These are phyloP conservation scores for Hypoxylon sp. DNA, from an alignment of 2,329 filamentous ascomycete genomes.

Conservation along the genomic window DNA sequence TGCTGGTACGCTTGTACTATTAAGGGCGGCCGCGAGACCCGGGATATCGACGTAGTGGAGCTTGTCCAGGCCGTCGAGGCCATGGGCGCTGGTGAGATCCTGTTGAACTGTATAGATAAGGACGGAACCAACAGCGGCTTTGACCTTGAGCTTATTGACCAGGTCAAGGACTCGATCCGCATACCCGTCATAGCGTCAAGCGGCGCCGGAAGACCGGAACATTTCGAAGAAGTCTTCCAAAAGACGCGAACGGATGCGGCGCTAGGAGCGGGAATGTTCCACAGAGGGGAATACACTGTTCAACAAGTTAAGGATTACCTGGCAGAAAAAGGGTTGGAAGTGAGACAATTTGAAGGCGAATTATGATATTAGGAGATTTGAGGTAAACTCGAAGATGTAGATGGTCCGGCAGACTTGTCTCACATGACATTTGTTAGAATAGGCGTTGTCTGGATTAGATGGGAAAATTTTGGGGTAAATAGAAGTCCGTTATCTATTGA, in stretches of 20 bases:
- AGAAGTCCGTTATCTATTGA: constrained; percentile 45
- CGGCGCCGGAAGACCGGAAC: constrained; percentile 87
- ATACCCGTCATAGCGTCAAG: constrained; percentile 97
- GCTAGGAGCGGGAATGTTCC: constrained; percentile 97
- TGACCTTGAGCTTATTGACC: constrained; percentile 89
- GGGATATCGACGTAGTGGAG: constrained; percentile 92
- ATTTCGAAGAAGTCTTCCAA: constrained; percentile 92
- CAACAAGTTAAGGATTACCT: constrained; percentile 92
- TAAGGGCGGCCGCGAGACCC: constrained; percentile 93
- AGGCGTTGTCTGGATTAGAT: constrained; percentile 45
- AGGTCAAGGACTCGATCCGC: constrained; percentile 87
- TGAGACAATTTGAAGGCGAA: constrained; percentile 82
- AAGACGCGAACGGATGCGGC: constrained; percentile 92
- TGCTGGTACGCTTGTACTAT: constrained; percentile 99
- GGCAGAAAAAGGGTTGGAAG: constrained; percentile 76
- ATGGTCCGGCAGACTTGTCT: constrained; percentile 25
- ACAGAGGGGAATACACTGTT: constrained; percentile 94
- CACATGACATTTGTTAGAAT: constrained; percentile 36
- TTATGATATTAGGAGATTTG: constrained; percentile 49
- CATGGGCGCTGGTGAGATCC: constrained; percentile 94
- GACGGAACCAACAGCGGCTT: constrained; percentile 96
- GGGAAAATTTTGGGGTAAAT: constrained; percentile 25
- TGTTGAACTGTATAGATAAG: constrained; percentile 97
- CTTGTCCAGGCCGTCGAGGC: constrained; percentile 91
- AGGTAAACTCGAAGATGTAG: not conserved